A percentile compares a stretch with the other conserved stretches of the same genome.
These are phyloP conservation scores for Dioszegia aurantiaca DNA, from an alignment of 768 basidiomycete genomes.

Conservation along the genomic window DNA sequence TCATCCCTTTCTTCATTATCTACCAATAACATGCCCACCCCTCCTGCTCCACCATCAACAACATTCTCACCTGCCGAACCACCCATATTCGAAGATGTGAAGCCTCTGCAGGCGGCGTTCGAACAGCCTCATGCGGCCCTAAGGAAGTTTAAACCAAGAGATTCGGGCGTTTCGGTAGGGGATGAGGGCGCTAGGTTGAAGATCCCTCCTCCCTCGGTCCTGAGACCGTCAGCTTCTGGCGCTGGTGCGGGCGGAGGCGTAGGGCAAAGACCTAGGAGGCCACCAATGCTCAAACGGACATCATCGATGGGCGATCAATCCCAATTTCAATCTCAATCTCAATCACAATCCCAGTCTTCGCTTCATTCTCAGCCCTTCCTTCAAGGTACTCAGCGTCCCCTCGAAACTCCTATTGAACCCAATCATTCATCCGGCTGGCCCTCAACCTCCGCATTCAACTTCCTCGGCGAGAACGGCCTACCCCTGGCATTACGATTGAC, in stretches of 20 bases:
- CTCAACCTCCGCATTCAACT: constrained; percentile 31
- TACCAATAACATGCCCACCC: constrained; percentile 36
- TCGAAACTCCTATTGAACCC: constrained; percentile 37
- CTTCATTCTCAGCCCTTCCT: no score
- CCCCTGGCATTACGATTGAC: constrained; percentile 13
- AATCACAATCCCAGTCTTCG: no score
- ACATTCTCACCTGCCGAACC: constrained; percentile 43
- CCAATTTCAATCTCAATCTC: constrained; percentile 7
- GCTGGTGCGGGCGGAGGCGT: no score
- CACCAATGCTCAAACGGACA: constrained; percentile 45
- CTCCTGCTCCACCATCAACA: no score
- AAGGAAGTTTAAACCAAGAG: constrained; percentile 49
- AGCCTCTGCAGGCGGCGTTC: constrained; percentile 48
- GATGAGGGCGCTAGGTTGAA: constrained; percentile 19
- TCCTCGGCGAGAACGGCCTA: constrained; percentile 34
- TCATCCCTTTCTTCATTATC: constrained; percentile 44
- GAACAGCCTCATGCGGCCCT: constrained; percentile 33
- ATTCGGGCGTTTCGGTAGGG: constrained; percentile 45
- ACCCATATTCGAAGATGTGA: constrained; percentile 50
- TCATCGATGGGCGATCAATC: constrained; percentile 45
- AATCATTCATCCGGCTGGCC: constrained; percentile 37
- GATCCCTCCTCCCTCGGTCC: constrained; percentile 1
- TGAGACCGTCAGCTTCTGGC: constrained; percentile 6
- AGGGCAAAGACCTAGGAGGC: constrained; percentile 27
- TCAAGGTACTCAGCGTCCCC: no score